Conservation (phyloP, 768 basidiomycete genomes). For the Coprinellus micaceus region DNA sequence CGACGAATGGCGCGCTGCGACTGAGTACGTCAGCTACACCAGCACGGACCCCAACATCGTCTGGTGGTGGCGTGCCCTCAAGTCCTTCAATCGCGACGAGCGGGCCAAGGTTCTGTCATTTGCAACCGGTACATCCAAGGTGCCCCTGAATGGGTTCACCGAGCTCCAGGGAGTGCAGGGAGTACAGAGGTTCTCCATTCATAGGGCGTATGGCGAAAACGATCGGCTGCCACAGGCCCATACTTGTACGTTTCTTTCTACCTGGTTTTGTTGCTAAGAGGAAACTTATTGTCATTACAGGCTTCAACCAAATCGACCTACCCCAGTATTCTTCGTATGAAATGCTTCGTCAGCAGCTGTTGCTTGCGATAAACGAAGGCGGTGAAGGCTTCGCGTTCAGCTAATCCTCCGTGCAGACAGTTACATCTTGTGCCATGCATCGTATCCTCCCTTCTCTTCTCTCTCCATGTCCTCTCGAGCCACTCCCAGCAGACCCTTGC, state of each 20-base stretch:
- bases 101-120: slow-evolving; percentile 96
- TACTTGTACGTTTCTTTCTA: slow-evolving; percentile 57
- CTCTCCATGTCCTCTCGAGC: background rate
- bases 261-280: background rate
- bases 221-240: slow-evolving; percentile 87
- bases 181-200: slow-evolving; percentile 92
- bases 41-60: slow-evolving; percentile 92
- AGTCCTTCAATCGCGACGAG: slow-evolving; percentile 96
- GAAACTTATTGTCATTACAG: slow-evolving; percentile 40
- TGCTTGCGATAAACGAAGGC: slow-evolving; percentile 93
- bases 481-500: background rate
- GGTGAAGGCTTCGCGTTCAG: slow-evolving; percentile 93
- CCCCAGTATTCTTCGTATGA: slow-evolving; percentile 96
- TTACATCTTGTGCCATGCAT: background rate
- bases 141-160: slow-evolving; percentile 90
- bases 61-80: slow-evolving; percentile 99
- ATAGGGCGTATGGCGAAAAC: slow-evolving; percentile 84
- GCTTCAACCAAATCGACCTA: slow-evolving; percentile 93
- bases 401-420: slow-evolving; percentile 16
- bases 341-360: slow-evolving; percentile 85
- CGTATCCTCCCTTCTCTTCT: background rate
- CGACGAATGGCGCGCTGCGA: slow-evolving; percentile 93
- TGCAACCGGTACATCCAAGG: slow-evolving; percentile 88
- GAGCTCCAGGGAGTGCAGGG: slow-evolving; percentile 96
- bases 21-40: slow-evolving; percentile 85